These are phyloP conservation scores for Diutina rugosa DNA, from an alignment of 1,139 yeast genomes.

Conservation along the genomic window DNA sequence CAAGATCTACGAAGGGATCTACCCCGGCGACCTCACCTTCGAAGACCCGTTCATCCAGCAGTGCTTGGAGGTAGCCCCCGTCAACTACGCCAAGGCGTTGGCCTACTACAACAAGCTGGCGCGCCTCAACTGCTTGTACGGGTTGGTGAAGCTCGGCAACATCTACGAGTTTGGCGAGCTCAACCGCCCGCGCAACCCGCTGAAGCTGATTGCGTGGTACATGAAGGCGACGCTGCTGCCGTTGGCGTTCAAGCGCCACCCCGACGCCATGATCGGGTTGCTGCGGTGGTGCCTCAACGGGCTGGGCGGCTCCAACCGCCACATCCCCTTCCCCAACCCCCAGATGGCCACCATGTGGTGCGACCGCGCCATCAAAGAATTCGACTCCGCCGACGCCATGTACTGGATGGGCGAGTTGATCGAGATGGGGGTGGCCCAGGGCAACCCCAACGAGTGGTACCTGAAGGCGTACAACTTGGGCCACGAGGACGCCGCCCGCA, in stretches of 20 bases:
- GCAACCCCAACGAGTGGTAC: constrained; percentile 6
- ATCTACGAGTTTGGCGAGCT: constrained; percentile 81
- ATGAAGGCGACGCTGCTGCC: constrained; percentile 58
- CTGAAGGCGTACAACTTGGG: constrained; percentile 3
- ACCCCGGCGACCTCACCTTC: constrained; percentile 29
- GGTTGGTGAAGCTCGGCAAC: constrained; percentile 78
- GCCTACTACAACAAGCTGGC: constrained; percentile 70
- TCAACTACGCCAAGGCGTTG: constrained; percentile 48
- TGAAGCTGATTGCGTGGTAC: constrained; percentile 83
- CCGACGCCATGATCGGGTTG: constrained; percentile 81
- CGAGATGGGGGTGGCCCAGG: constrained; percentile 49
- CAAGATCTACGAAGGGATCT: constrained; percentile 54
- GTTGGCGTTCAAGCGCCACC: constrained; percentile 46
- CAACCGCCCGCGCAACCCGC: constrained; percentile 52
- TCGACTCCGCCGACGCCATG: constrained; percentile 66
- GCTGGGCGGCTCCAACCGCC: constrained; percentile 38
- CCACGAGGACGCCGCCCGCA: constrained; percentile 3
- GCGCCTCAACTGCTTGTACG: constrained; percentile 58
- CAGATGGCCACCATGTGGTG: constrained; percentile 85
- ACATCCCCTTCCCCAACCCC: constrained; percentile 54
- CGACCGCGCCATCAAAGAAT: constrained; percentile 64
- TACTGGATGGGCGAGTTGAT: constrained; percentile 73
- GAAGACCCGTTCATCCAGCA: constrained; percentile 24
- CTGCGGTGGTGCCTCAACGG: constrained; percentile 92
- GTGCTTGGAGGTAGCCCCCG: constrained; percentile 27